Percentiles rank a stretch among this genome's conserved stretches.
Conservation (phyloP, 768 basidiomycete species). For the Leccinum longicurvipes region DNA sequence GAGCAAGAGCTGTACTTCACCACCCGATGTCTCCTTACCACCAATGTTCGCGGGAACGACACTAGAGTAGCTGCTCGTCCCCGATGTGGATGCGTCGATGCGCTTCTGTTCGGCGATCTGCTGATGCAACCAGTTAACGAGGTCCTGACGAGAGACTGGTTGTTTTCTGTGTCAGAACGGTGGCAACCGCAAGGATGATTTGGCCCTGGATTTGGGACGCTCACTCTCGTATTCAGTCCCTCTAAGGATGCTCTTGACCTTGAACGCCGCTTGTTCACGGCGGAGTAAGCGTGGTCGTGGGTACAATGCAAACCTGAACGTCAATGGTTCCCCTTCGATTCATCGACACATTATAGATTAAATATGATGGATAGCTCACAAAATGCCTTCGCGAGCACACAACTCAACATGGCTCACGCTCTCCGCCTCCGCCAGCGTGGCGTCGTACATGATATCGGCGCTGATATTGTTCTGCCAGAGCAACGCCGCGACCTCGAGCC, state of each 20-base stretch:
- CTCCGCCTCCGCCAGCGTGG: constrained; percentile 57
- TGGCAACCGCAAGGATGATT: background rate
- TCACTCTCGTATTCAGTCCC: constrained; percentile 73
- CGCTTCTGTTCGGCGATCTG: constrained; percentile 80
- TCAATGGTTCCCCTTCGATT: background rate
- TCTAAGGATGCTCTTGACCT: constrained; percentile 78
- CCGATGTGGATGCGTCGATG: constrained; percentile 62
- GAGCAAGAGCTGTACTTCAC: constrained; percentile 62
- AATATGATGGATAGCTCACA: constrained; percentile 46
- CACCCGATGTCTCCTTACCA: constrained; percentile 33
- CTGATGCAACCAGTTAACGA: constrained; percentile 71
- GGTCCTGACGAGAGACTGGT: constrained; percentile 61
- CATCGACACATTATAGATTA: too few species aligned
- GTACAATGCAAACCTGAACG: constrained; percentile 48
- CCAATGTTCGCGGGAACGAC: constrained; percentile 30
- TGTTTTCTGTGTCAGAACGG: constrained; percentile 19
- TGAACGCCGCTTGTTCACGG: constrained; percentile 67
- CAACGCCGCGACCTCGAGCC: constrained; percentile 71
- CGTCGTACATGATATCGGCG: constrained; percentile 86
- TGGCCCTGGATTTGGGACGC: constrained; percentile 11
- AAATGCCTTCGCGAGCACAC: constrained; percentile 77
- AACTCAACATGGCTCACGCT: constrained; percentile 64
- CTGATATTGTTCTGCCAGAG: constrained; percentile 83
- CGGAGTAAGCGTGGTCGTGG: constrained; percentile 52
- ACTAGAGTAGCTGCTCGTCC: constrained; percentile 46